Evolutionary conservation across 768 basidiomycete genomes (phyloP), one percentile per base, ranked within the genome.

Genomic region (Crassisporium funariophilum): DNA sequence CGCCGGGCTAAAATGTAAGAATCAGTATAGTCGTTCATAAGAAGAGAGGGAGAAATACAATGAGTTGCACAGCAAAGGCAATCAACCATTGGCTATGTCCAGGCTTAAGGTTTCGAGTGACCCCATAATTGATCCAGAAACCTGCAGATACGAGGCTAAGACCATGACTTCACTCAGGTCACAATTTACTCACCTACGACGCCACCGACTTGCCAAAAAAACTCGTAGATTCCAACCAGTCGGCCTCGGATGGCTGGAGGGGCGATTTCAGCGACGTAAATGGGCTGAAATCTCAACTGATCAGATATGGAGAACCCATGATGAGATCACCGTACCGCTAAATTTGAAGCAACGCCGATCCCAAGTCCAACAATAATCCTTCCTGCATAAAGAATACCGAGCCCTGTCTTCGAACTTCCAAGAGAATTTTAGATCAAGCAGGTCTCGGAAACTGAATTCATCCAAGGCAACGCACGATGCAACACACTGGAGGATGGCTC

Each of bases 161-260:
- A n/a, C 7, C 27, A 17, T 4, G 10, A 16, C 16, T 13, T n/a
- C 1, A 16, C 12, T 4, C 22, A 33, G 41, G 31, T 37, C 40
- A 42, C 39, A 49, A 22, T 49, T 49, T 31, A 40, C 59, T 11
- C 36, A 58, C 74, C 74, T 23, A 71, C 59, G 12, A 77, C 63
- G n/a, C 68, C 71, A 25, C 77, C 77, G 33, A 71, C 59, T 57
- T 79, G 77, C 64, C 71, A 76, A 25, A 68, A 68, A n/a, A 76
- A 55, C 45, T 80, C 77, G 56, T 73, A 77, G 40, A 74, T 53
- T 13, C 77, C 78, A 40, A 75, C 70, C 16, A 79, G 59, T 25
- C 71, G 67, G 20, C 77, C 77, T n/a, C 74, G 68, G 44, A 75
- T 72, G 4, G 69, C 66, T 16, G 74, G 64, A 15, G 75, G 68